Evolutionary conservation across 2,329 filamentous ascomycete genomes (phyloP).

Genomic region (Talaromyces sp.): DNA sequence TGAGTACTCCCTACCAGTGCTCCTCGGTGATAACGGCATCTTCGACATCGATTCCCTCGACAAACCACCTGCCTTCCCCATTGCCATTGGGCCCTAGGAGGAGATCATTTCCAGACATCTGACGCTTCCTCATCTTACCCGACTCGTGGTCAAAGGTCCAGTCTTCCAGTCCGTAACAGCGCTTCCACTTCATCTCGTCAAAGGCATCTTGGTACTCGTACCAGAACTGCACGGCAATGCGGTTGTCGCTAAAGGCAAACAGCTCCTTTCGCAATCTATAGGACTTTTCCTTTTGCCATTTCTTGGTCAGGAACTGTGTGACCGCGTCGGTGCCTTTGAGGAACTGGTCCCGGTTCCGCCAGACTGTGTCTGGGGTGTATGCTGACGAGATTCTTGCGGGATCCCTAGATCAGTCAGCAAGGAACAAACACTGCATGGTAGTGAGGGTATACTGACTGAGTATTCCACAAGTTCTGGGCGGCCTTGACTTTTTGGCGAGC

Average conservation of each 20-base stretch:
- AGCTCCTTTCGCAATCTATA: constrained; percentile 79
- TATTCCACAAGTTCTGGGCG: constrained; percentile 80
- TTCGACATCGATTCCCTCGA: constrained; percentile 38
- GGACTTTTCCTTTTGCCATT: constrained; percentile 67
- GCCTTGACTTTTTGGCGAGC: constrained; percentile 75
- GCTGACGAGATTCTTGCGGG: constrained; percentile 62
- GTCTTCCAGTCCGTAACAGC: constrained; percentile 70
- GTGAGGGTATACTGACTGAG: constrained; percentile 47
- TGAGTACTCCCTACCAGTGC: constrained; percentile 25
- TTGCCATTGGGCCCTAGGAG: constrained; percentile 38
- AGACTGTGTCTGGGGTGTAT: constrained; percentile 72
- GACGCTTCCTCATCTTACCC: constrained; percentile 43
- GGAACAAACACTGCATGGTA: background rate
- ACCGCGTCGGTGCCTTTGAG: constrained; percentile 65
- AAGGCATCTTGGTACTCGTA: constrained; percentile 69
- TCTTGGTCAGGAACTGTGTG: constrained; percentile 61
- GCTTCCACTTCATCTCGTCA: constrained; percentile 67
- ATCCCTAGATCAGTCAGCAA: constrained; percentile 44
- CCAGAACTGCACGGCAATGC: constrained; percentile 87
- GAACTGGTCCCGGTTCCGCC: constrained; percentile 73
- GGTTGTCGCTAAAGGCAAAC: constrained; percentile 69
- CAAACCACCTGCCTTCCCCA: constrained; percentile 42
- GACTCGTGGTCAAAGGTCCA: constrained; percentile 43
- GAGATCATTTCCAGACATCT: constrained; percentile 46
- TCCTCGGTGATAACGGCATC: constrained; percentile 29